These are phyloP conservation scores for Trichosporon ovoides DNA, from an alignment of 1,284 basidiomycete species.

Conservation along the genomic window DNA sequence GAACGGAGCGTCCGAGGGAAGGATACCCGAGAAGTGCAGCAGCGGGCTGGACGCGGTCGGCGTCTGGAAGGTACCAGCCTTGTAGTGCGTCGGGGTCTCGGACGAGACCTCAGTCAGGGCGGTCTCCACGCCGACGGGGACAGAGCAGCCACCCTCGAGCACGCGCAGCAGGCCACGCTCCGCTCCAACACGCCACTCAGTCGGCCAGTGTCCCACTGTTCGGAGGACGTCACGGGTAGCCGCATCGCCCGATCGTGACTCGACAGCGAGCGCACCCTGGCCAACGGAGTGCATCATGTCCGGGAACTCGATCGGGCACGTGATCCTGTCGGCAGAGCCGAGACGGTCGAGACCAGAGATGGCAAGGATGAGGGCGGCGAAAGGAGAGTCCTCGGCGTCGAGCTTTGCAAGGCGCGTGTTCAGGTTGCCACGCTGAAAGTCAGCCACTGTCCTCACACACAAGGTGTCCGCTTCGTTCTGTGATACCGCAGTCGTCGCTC, in stretches of 20 bases:
- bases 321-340: constrained; percentile 70
- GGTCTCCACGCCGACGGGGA: constrained; percentile 85
- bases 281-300: constrained; percentile 83
- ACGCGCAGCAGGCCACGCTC: constrained; percentile 82
- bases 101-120: constrained; percentile 34
- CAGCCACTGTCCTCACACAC: too few relatives aligned
- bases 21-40: constrained; percentile 44
- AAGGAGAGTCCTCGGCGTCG: constrained; percentile 67
- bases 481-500: too few relatives aligned
- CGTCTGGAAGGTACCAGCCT: constrained; percentile 18
- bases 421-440: constrained; percentile 53
- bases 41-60: constrained; percentile 31
- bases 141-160: constrained; percentile 93
- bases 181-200: constrained; percentile 67
- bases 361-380: constrained; percentile 85
- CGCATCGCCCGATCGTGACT: constrained; percentile 70
- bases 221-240: constrained; percentile 61
- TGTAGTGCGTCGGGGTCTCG: constrained; percentile 13
- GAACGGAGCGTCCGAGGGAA: constrained; percentile 24
- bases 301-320: constrained; percentile 68
- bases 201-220: constrained; percentile 66
- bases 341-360: constrained; percentile 88
- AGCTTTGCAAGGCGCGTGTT: constrained; percentile 86
- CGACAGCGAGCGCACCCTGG: constrained; percentile 86
- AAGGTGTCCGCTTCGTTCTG: too few relatives aligned